Conservation (phyloP, 2,329 filamentous ascomycete species). For the Venturia nashicola region DNA sequence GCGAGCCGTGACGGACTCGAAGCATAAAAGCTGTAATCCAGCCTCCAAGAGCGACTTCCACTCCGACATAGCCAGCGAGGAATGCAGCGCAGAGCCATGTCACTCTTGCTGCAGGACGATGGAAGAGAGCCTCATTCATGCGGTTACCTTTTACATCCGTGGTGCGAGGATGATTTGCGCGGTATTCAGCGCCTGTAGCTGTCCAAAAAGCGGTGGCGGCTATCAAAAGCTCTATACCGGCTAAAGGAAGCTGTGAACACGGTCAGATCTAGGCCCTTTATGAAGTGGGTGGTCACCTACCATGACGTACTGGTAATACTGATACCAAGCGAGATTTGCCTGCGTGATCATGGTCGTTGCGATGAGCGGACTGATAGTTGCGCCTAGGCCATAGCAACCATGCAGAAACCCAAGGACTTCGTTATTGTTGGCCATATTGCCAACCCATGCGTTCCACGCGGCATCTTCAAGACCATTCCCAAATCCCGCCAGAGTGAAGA, state of each 20-base stretch:
- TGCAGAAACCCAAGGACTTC: slow-evolving; percentile 64
- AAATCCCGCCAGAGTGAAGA: slow-evolving; percentile 54
- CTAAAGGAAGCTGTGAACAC: slow-evolving; percentile 35
- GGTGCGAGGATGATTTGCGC: slow-evolving; percentile 35
- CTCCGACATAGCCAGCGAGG: slow-evolving; percentile 66
- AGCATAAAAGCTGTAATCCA: slow-evolving; percentile 87
- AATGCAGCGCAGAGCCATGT: slow-evolving; percentile 67
- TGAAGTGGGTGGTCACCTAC: slow-evolving; percentile 26
- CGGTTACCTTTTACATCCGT: slow-evolving; percentile 33
- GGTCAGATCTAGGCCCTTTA: neutral
- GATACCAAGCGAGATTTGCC: slow-evolving; percentile 51
- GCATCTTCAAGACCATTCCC: slow-evolving; percentile 59
- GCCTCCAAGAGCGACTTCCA: slow-evolving; percentile 63
- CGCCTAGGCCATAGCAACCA: slow-evolving; percentile 60
- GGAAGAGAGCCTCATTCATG: slow-evolving; percentile 38
- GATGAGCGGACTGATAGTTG: slow-evolving; percentile 55
- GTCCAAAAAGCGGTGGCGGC: slow-evolving; percentile 49
- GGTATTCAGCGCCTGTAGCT: slow-evolving; percentile 46
- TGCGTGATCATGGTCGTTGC: slow-evolving; percentile 62
- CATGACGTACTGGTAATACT: slow-evolving; percentile 62
- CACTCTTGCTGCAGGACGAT: slow-evolving; percentile 35
- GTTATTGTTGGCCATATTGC: slow-evolving; percentile 62
- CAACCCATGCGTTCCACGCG: slow-evolving; percentile 50
- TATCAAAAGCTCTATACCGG: slow-evolving; percentile 42
- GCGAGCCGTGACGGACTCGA: slow-evolving; percentile 53